A percentile compares a stretch with the other conserved stretches of the same genome.
Conservation (phyloP, 148 eudicot genomes). For the Spergularia bocconei region DNA sequence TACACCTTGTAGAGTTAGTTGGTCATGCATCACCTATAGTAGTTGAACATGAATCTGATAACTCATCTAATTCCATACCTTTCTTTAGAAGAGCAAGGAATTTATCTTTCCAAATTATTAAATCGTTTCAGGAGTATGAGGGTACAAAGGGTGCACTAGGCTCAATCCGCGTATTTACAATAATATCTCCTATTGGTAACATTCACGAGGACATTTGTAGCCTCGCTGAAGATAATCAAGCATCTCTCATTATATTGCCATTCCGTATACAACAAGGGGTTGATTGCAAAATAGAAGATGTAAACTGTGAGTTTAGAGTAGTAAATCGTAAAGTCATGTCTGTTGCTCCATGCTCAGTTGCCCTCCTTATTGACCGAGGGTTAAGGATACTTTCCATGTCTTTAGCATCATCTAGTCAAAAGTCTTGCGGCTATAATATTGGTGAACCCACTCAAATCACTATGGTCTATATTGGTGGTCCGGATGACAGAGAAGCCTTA, state of each 20-base stretch:
- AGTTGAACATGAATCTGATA: slow-evolving; percentile 32
- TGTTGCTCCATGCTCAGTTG: slow-evolving; percentile 50
- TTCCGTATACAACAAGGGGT: slow-evolving; percentile 42
- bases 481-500: slow-evolving; percentile 77
- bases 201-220: slow-evolving; percentile 66
- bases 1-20: slow-evolving; percentile 39
- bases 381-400: slow-evolving; percentile 18
- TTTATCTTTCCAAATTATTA: slow-evolving; percentile 43
- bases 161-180: slow-evolving; percentile 32
- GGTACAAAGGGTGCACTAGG: slow-evolving; percentile 14
- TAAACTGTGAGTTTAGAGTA: slow-evolving; percentile 28
- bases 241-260: slow-evolving; percentile 43
- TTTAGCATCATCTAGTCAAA: not conserved
- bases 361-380: slow-evolving; percentile 44
- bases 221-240: slow-evolving; percentile 40
- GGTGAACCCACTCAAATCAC: slow-evolving; percentile 20
- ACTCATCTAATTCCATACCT: slow-evolving; percentile 1
- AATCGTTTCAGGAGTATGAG: slow-evolving; percentile 42
- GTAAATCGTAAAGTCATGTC: slow-evolving; percentile 43
- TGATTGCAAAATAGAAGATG: slow-evolving; percentile 46
- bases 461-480: slow-evolving; percentile 60
- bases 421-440: not conserved
- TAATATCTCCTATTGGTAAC: slow-evolving; percentile 37
- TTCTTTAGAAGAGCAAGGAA: slow-evolving; percentile 21
- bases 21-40: slow-evolving; percentile 44